phyloP scores from a whole-genome alignment of 495 filamentous ascomycete species.

The Arthonia radiata region DNA sequence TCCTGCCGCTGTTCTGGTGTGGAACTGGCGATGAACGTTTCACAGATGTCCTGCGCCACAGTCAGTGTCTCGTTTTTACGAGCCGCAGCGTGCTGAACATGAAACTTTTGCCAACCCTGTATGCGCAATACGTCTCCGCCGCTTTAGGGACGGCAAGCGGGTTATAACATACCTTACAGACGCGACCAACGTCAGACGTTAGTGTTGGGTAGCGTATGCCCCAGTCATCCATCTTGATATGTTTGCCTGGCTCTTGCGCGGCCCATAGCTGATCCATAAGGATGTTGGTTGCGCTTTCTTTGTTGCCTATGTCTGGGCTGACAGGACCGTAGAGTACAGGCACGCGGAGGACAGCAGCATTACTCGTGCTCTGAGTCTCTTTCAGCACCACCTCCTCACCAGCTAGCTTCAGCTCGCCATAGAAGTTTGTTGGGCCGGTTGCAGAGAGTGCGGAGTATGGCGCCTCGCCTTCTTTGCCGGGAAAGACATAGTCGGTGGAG shows the following conservation, averaged over 20 bases:
- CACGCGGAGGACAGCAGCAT: conserved; percentile 55
- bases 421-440: conserved; percentile 55
- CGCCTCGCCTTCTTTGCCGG: conserved; percentile 57
- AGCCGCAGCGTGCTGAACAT: too few relatives aligned
- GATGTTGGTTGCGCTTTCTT: conserved; percentile 64
- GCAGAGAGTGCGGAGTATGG: conserved; percentile 46
- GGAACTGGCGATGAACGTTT: conserved; percentile 13
- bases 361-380: conserved; percentile 15
- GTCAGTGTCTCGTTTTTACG: too few relatives aligned
- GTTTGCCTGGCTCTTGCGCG: conserved; percentile 29
- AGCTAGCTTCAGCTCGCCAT: conserved; percentile 70
- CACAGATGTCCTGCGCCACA: conserved; percentile 43
- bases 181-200: conserved; percentile 71
- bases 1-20: too few relatives aligned
- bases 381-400: conserved; percentile 53
- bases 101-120: too few relatives aligned
- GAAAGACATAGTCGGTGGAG: conserved; percentile 86
- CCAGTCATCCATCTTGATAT: conserved; percentile 73
- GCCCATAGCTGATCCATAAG: conserved; percentile 51
- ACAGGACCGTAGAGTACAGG: conserved; percentile 30
- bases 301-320: conserved; percentile 33
- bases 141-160: too few relatives aligned
- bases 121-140: too few relatives aligned
- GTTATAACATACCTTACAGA: too few relatives aligned
- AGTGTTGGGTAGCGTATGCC: conserved; percentile 63